phyloP scores from a whole-genome alignment of 768 basidiomycete species.

The Lactarius psammicola region DNA sequence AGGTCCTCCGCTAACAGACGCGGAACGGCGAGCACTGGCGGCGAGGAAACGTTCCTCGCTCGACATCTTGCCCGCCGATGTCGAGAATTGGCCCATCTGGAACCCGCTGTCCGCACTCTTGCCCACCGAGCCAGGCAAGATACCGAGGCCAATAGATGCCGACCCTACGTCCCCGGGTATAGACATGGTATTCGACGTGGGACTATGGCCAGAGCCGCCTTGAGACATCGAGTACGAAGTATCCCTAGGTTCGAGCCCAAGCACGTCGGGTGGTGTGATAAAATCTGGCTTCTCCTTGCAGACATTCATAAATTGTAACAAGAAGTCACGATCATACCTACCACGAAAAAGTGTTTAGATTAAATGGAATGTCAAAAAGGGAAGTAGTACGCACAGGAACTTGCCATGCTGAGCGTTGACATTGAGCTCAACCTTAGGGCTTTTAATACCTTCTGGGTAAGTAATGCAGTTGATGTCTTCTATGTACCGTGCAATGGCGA shows the following conservation, averaged over 20 bases:
- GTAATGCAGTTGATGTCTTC: slow-evolving; percentile 71
- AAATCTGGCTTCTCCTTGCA: slow-evolving; percentile 94
- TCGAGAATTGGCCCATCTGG: too few species aligned
- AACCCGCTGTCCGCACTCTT: too few species aligned
- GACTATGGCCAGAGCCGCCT: too few species aligned
- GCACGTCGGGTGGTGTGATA: slow-evolving; percentile 83
- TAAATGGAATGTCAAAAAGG: neutral
- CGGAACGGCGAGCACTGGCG: too few species aligned
- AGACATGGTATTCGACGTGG: too few species aligned
- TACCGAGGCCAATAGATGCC: too few species aligned
- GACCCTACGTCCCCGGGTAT: too few species aligned
- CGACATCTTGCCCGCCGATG: too few species aligned
- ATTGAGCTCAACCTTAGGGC: slow-evolving; percentile 58
- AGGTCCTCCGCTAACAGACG: too few species aligned
- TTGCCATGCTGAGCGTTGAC: slow-evolving; percentile 63
- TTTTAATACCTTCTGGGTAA: slow-evolving; percentile 81
- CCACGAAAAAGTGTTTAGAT: slow-evolving; percentile 7
- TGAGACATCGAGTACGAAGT: too few species aligned
- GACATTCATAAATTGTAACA: slow-evolving; percentile 91
- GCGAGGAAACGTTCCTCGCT: too few species aligned
- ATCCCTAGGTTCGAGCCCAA: slow-evolving; percentile 59
- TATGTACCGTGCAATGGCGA: slow-evolving; percentile 82
- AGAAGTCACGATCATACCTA: slow-evolving; percentile 96
- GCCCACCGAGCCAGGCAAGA: too few species aligned
- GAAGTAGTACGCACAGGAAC: slow-evolving; percentile 63